Evolutionary conservation across 1,284 basidiomycete species (phyloP), one percentile per base, ranked within the genome.

Genomic region (Trichosporon sp.): DNA sequence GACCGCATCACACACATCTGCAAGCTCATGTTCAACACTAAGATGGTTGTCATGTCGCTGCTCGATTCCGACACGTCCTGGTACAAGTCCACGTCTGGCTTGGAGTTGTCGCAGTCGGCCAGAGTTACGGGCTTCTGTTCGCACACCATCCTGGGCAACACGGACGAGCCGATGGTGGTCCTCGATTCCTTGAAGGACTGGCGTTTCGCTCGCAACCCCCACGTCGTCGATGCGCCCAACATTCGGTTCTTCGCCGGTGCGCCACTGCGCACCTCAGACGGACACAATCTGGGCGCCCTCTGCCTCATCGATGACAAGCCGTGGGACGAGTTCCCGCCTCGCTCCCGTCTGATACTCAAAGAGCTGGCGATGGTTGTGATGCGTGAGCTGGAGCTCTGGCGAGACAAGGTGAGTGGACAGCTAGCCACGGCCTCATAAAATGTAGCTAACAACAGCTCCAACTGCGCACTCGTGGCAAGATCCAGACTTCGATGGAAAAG

Each of bases 311-410:
- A 96, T 75, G 91, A 94, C 78, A 86, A 88, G 58, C 93, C 94
- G 1, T 87, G 92, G 60, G 85, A 88, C 18, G 93, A 95, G 71
- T 98, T 97, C 77, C 89, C 90, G 2, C 93, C 95, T 21, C 86
- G 95, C 34, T 92, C 94, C 76, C 85, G 95, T 56, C 92, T 96
- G 83, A 95, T 93, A 1, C 85, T 98, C 70, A 96, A 96, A 78
- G 95, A 98, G 82, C 97, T 98, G 81, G 93, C 94, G 1, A 83
- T 92, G 5, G 90, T 98, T 67, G 90, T 91, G n/a, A 93, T 97
- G 90, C 89, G 95, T 58, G 95, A 98, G 83, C 90, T 98, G 89
- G 95, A 97, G 81, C 84, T 98, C 2, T 95, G 93, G 92, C 86
- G 91, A 71, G 95, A 98, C 81, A 95, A 95, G 86, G 91, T 91